Evolutionary conservation across 306 rosid genomes (phyloP).

Genomic region (Begonia loranthoides): DNA sequence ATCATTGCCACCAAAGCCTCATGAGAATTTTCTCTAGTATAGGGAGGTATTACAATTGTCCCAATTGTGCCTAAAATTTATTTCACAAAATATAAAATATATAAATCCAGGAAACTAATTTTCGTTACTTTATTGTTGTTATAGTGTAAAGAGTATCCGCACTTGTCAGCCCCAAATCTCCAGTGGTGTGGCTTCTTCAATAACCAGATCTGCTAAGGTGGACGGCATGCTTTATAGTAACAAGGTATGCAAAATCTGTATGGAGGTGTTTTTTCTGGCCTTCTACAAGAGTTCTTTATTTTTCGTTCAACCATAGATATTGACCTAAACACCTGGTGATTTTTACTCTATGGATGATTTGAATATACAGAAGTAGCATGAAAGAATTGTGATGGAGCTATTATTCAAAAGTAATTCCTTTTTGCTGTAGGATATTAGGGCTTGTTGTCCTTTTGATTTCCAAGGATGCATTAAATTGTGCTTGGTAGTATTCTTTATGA

Average conservation of each 20-base stretch:
- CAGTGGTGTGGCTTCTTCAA: slow-evolving; percentile 51
- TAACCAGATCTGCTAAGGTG: slow-evolving; percentile 61
- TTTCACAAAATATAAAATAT: too few species aligned
- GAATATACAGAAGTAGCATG: too few species aligned
- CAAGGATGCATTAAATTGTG: too few species aligned
- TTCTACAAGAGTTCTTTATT: slow-evolving; percentile 4
- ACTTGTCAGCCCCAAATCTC: slow-evolving; percentile 91
- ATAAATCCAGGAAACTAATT: background rate
- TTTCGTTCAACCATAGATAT: background rate
- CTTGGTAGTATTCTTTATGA: too few species aligned
- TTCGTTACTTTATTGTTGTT: slow-evolving; percentile 14
- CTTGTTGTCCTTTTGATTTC: too few species aligned
- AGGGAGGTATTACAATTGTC: slow-evolving; percentile 56
- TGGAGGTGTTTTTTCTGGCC: background rate
- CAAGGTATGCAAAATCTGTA: slow-evolving; percentile 38
- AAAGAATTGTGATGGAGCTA: too few species aligned
- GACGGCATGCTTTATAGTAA: slow-evolving; percentile 60
- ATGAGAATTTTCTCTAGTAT: slow-evolving; percentile 83
- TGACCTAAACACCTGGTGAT: too few species aligned
- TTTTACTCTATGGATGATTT: too few species aligned
- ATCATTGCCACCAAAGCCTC: slow-evolving; percentile 97
- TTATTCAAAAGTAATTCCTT: too few species aligned
- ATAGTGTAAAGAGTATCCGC: slow-evolving; percentile 87
- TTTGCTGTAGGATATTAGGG: too few species aligned
- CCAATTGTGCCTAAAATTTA: too few species aligned